Evolutionary conservation across 805 yeast species (phyloP), one percentile per base, ranked within the genome.

Genomic region (Monosporozyma yasuniensis): DNA sequence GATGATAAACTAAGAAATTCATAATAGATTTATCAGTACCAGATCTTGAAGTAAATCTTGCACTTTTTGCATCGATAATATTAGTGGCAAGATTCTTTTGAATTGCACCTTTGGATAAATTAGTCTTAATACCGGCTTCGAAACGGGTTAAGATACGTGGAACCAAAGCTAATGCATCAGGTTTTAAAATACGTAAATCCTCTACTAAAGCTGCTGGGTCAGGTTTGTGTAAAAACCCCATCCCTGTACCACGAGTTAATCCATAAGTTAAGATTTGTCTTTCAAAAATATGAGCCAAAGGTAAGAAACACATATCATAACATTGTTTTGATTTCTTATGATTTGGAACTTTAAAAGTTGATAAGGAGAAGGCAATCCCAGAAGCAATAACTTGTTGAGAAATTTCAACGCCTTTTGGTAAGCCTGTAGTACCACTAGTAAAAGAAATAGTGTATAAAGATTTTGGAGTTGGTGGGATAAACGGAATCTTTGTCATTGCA

Each of bases 371-470:
- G 1, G 76, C 73, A 41, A 78, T 75, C 6, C 72, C 75, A 2
- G 84, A 74, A 11, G 75, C 69, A 10, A 77, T 71, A 58, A 74
- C 75, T 10, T 68, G 66, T 46, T 83, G 87, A 8, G 77, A 69
- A 42, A 78, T 51, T 46, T 74, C 77, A 16, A 80, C 89, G 48
- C 90, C 90, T 65, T 84, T 83, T 45, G 90, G 90, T 16, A 74
- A 65, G 16, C 88, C 88, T 1, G 89, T 83, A 2, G 90, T 83
- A 30, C 90, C 90, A 0, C 87, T 80, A 2, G 90, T 84, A 62
- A 83, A 83, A 7, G 83, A 78, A 45, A 84, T 76, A 16, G 89
- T 81, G 61, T 78, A 80, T 18, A 76, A 44, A 22, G 76, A 73
- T 14, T 77, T 74, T 1, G 81, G 76, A 1, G 64, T 67, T 23